Evolutionary conservation across 495 filamentous ascomycete genomes (phyloP).

Genomic region (Lophiotrema nucula): DNA sequence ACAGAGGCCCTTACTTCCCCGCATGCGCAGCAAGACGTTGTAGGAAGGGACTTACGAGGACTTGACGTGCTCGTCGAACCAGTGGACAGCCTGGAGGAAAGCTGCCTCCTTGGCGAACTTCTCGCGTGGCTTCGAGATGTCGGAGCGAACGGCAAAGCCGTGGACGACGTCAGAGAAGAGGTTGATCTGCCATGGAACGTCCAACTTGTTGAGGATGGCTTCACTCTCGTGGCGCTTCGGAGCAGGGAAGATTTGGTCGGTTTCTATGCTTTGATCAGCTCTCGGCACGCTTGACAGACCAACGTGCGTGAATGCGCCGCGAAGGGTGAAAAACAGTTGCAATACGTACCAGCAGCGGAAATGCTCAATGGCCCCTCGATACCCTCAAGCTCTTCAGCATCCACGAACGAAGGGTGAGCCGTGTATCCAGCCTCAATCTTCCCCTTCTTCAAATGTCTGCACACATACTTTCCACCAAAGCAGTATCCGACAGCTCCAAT

Average conservation of each 20-base stretch:
- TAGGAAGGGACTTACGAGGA: neutral
- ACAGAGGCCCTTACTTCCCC: no score
- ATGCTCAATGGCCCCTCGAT: conserved; percentile 73
- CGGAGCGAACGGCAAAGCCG: conserved; percentile 75
- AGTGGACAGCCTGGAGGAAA: conserved; percentile 73
- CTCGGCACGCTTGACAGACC: neutral
- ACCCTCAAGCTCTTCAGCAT: conserved; percentile 69
- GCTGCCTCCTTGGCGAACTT: conserved; percentile 86
- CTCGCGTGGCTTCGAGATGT: conserved; percentile 57
- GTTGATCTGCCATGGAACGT: conserved; percentile 75
- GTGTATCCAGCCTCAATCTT: conserved; percentile 63
- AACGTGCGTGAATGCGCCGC: neutral
- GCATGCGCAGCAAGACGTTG: neutral
- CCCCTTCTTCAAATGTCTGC: conserved; percentile 45
- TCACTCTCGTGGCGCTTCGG: conserved; percentile 67
- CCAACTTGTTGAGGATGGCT: conserved; percentile 58
- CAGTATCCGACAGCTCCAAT: conserved; percentile 77
- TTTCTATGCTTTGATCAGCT: conserved; percentile 50
- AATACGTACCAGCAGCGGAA: conserved; percentile 65
- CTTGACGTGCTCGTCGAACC: conserved; percentile 68
- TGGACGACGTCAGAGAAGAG: conserved; percentile 73
- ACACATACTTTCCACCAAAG: conserved; percentile 65
- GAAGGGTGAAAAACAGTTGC: neutral
- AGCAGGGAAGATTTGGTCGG: conserved; percentile 73
- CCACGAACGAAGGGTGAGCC: conserved; percentile 77